Base-by-base conservation (phyloP, 2,329 filamentous ascomycete species). In the Nannizziopsis barbatae region DNA sequence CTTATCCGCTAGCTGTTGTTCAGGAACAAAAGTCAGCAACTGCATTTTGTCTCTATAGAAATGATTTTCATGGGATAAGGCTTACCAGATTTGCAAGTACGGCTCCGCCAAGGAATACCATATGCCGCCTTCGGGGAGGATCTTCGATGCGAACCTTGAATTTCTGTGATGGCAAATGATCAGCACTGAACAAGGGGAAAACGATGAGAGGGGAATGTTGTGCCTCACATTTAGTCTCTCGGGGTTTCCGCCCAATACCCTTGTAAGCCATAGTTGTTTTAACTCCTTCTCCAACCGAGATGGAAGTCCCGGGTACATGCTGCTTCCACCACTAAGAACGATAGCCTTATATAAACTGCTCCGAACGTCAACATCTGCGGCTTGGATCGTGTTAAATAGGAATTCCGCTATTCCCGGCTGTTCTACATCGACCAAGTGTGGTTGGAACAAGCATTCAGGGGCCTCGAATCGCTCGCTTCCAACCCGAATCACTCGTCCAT, bases 131-230 rank as follows among this genome's bases (percentile, higher is more conserved):
- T 70, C 92, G 79, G 31, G 92, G 92, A 45, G 92, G 92, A 67
- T 98, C 92, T 68, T 98, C 92, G 74, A 98, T 96, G 67, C 92
- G 81, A 57, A 98, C 90, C 79, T 96, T 98, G 78, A 98, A 98
- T 81, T 96, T 98, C 81, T 81, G 58, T 42, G 52, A 45, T 27
- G 12, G 22, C 30, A 33, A 9, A 17, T 22, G 17, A 15, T 33
- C 14, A 12, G 22, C 31, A 14, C 15, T 27, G 6, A 18, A 12
- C 9, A 37, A 17, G 3, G 5, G 17, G 38, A 30, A 20, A 18
- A 35, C 4, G 37, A 27, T 12, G 14, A 39, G 42, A 37, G n/a
- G 27, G 15, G 37, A 18, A 11, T 30, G 22, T n/a, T 18, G 10
- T 36, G 36, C 18, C 75, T 57, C 65, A 80, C 77, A 61, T 80